Evolutionary conservation across 2,329 filamentous ascomycete genomes (phyloP).

Genomic region (Aspergillus thermomutatus): DNA sequence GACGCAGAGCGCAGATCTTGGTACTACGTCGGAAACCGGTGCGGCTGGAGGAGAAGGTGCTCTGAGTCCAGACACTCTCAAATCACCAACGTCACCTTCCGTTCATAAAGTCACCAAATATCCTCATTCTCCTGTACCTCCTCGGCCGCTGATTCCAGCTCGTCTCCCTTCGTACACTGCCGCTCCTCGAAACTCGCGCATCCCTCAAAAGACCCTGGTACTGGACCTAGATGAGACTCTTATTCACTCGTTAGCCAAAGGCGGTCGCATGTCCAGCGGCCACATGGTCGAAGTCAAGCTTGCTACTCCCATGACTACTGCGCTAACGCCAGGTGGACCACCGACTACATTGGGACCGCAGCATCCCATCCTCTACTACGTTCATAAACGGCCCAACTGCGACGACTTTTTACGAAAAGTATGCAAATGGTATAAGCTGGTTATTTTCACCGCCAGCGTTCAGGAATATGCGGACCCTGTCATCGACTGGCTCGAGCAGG

Average conservation of each 20-base stretch:
- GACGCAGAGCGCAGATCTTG: constrained; percentile 30
- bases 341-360: constrained; percentile 71
- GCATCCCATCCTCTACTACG: constrained; percentile 96
- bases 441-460: constrained; percentile 94
- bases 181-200: constrained; percentile 38
- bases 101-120: constrained; percentile 74
- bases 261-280: constrained; percentile 89
- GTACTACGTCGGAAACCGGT: constrained; percentile 22
- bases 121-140: constrained; percentile 82
- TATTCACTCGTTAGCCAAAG: constrained; percentile 97
- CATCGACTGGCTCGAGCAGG: constrained; percentile 96
- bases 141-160: constrained; percentile 81
- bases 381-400: constrained; percentile 95
- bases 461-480: constrained; percentile 98
- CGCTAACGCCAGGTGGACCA: constrained; percentile 49
- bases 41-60: constrained; percentile 36
- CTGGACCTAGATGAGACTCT: constrained; percentile 95
- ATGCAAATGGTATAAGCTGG: constrained; percentile 96
- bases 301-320: constrained; percentile 38
- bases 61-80: constrained; percentile 73
- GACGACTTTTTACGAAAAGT: constrained; percentile 94
- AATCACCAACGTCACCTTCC: constrained; percentile 85
- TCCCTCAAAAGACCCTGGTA: constrained; percentile 86
- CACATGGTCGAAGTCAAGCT: constrained; percentile 99
- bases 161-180: constrained; percentile 82